Evolutionary conservation across 148 eudicot species (phyloP).

Genomic region (Linanthus parryae): DNA sequence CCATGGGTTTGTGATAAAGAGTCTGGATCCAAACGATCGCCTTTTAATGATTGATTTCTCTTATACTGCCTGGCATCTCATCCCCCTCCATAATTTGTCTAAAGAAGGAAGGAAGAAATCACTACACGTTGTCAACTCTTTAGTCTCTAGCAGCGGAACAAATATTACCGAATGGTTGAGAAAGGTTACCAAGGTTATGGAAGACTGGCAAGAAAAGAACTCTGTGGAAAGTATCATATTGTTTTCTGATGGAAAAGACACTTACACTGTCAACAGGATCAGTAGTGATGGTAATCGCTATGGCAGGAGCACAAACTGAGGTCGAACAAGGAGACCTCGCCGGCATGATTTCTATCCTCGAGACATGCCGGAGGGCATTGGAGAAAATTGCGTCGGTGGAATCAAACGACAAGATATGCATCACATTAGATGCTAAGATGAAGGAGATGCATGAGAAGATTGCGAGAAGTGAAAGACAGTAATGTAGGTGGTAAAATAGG

Average conservation of each 20-base stretch:
- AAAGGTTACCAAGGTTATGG: slow-evolving; percentile 66
- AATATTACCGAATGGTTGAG: slow-evolving; percentile 81
- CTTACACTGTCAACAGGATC: slow-evolving; percentile 46
- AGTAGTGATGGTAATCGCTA: slow-evolving; percentile 26
- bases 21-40: slow-evolving; percentile 67
- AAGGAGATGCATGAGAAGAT: slow-evolving; percentile 86
- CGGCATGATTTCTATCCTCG: slow-evolving; percentile 46
- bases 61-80: slow-evolving; percentile 64
- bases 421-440: slow-evolving; percentile 52
- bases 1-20: slow-evolving; percentile 84
- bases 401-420: slow-evolving; percentile 42
- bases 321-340: slow-evolving; percentile 65
- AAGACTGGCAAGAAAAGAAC: slow-evolving; percentile 67
- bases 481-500: too few species aligned
- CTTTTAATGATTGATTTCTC: slow-evolving; percentile 77
- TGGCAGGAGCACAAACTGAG: slow-evolving; percentile 48
- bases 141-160: slow-evolving; percentile 77
- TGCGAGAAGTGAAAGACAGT: too few species aligned
- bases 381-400: slow-evolving; percentile 48
- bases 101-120: slow-evolving; percentile 57
- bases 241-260: slow-evolving; percentile 83
- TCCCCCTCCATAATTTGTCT: slow-evolving; percentile 68
- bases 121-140: slow-evolving; percentile 61
- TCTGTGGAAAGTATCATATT: slow-evolving; percentile 74
- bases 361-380: slow-evolving; percentile 34